Base-by-base conservation (phyloP, 1,284 basidiomycete genomes). In the Testicularia cyperi region DNA sequence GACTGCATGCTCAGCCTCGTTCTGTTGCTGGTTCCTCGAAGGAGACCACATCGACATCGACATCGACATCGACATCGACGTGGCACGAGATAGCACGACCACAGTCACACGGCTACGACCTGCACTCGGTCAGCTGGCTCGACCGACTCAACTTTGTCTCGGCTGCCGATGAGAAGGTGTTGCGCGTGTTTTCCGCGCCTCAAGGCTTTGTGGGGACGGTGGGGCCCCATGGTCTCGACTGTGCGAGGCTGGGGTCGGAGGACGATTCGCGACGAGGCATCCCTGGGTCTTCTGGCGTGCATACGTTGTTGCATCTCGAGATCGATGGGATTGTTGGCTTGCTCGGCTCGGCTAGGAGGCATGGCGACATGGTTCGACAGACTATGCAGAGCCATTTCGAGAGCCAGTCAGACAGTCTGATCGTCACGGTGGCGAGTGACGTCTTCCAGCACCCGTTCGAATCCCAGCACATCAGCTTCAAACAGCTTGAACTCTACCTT, bases 71-170 rank as follows among this genome's bases (percentile, higher is more conserved):
- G 4, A 16, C 22, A 32, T 46, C 47, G 5, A 54, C 55, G 6
- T 76, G 74, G 74, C 65, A 72, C 43, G 70, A 76, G 40, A 42
- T 76, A n/a, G 74, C 70, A 5, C 65, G 74, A 9, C 74, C 74
- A 0, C 74, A 76, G 28, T 70, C 71, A 9, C 74, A 76, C 40
- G 74, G 74, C 9, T 74, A 74, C 55, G 72, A 68, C 15, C 27
- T 76, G 24, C 46, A 57, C 15, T 44, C 56, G 10, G 64, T 67
- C 38, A 52, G 69, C 0, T 76, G 69, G 70, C 61, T 74, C 35
- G 65, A 70, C 28, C 64, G 63, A 19, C 52, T 70, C 36, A 48
- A 55, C 36, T 75, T 76, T 33, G 70, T 65, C 14, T 71, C 68
- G 38, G 74, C 72, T 8, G 70, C 70, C 12, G 74, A 76, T 43